Conservation (phyloP, 108 stramenopile species). For the Cyclotella distinguenda region DNA sequence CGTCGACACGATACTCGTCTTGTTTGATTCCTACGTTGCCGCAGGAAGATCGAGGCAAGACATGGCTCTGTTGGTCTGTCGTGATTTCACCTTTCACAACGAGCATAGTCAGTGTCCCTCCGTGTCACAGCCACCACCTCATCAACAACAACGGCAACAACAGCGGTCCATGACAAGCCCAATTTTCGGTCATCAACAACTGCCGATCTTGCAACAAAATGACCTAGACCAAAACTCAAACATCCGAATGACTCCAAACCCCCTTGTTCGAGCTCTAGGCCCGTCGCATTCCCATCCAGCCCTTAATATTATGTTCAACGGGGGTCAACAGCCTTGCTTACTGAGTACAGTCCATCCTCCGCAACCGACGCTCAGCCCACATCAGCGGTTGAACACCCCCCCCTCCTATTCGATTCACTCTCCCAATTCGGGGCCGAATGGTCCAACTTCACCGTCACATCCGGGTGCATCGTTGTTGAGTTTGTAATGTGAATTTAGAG, state of each 20-base stretch:
- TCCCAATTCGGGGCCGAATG: not conserved
- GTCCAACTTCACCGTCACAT: no score
- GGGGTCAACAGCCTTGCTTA: not conserved
- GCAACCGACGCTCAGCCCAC: not conserved
- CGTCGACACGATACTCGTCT: conserved; percentile 68
- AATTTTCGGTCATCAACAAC: conserved; percentile 5
- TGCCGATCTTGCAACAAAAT: not conserved
- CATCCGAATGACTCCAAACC: not conserved
- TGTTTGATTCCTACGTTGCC: conserved; percentile 73
- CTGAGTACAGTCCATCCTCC: not conserved
- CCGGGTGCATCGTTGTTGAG: no score
- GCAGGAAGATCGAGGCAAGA: conserved; percentile 71
- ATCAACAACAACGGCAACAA: conserved; percentile 6
- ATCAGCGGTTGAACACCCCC: conserved; percentile 2
- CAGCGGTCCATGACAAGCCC: conserved; percentile 1
- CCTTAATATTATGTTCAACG: not conserved
- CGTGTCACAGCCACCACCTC: no score
- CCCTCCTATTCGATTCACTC: not conserved
- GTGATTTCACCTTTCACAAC: conserved; percentile 59
- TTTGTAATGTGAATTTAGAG: no score
- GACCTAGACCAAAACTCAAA: not conserved
- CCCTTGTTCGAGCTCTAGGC: conserved; percentile 1
- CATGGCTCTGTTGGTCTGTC: conserved; percentile 74
- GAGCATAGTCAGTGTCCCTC: conserved; percentile 1
- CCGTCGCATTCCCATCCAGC: conserved; percentile 2